These are phyloP conservation scores for Populus hybrid DNA, from an alignment of 441 rosid species.

Conservation along the genomic window DNA sequence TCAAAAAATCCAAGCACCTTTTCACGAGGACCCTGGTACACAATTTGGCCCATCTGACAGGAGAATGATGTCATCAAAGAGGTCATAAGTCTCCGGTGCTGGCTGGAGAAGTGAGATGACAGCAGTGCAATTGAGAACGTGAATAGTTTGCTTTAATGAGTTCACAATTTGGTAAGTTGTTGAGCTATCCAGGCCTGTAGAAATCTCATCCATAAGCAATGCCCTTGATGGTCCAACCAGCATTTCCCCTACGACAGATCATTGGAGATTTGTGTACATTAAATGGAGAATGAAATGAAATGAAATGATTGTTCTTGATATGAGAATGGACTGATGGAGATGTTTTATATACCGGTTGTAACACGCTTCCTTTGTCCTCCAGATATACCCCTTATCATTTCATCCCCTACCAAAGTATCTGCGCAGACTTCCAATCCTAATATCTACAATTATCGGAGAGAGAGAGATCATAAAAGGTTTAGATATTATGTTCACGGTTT, in stretches of 20 bases:
- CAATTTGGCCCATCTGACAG: too few relatives aligned
- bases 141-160: too few relatives aligned
- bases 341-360: slow-evolving; percentile 59
- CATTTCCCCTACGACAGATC: slow-evolving; percentile 60
- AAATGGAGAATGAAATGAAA: not conserved
- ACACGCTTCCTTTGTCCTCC: slow-evolving; percentile 92
- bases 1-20: too few relatives aligned
- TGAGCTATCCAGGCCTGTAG: slow-evolving; percentile 81
- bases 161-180: slow-evolving; percentile 18
- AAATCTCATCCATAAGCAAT: slow-evolving; percentile 79
- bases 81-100: too few relatives aligned
- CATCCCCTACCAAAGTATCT: slow-evolving; percentile 75
- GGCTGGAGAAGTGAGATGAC: too few relatives aligned
- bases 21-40: too few relatives aligned
- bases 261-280: not conserved
- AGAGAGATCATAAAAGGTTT: too few relatives aligned
- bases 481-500: not conserved
- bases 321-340: not conserved
- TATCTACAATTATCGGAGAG: slow-evolving; percentile 34
- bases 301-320: not conserved
- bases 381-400: slow-evolving; percentile 85
- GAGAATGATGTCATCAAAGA: too few relatives aligned
- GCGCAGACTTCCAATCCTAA: slow-evolving; percentile 82
- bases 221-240: slow-evolving; percentile 75
- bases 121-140: too few relatives aligned